phyloP scores from a whole-genome alignment of 371 early-diverging fungal species.

The Apophysomyces ossiformis region DNA sequence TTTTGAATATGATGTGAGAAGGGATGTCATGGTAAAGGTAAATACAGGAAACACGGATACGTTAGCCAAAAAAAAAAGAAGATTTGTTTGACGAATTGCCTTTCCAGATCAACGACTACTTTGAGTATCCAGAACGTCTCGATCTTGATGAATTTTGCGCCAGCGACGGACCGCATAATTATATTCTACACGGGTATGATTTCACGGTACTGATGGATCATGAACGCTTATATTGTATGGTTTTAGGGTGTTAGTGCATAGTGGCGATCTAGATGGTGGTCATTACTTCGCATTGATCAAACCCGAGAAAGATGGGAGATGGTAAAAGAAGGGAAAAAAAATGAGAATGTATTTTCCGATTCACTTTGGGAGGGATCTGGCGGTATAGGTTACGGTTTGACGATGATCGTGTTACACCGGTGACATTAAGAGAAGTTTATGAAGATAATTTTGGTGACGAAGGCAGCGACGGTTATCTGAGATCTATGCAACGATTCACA shows the following conservation, averaged over 20 bases:
- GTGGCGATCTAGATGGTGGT: constrained; percentile 93
- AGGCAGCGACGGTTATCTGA: background rate
- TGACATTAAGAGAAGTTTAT: constrained; percentile 82
- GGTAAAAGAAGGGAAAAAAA: constrained; percentile 52
- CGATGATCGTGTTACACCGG: constrained; percentile 94
- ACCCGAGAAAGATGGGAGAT: constrained; percentile 76
- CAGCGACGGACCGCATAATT: constrained; percentile 68
- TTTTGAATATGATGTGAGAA: constrained; percentile 93
- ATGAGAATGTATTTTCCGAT: background rate
- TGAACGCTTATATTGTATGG: background rate
- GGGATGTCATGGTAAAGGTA: constrained; percentile 86
- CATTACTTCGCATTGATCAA: constrained; percentile 95
- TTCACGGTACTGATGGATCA: constrained; percentile 15
- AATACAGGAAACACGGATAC: background rate
- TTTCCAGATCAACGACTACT: constrained; percentile 88
- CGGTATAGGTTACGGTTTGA: constrained; percentile 85
- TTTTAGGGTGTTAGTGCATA: constrained; percentile 91
- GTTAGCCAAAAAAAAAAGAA: background rate
- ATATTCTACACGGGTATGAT: constrained; percentile 77
- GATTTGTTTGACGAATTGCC: constrained; percentile 6
- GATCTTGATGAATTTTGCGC: constrained; percentile 83
- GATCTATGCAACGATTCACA: constrained; percentile 69
- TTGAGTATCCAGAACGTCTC: constrained; percentile 88
- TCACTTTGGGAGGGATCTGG: background rate
- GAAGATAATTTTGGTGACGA: constrained; percentile 94